Evolutionary conservation across 805 yeast genomes (phyloP).

Genomic region (Blastobotrys chiropterorum): DNA sequence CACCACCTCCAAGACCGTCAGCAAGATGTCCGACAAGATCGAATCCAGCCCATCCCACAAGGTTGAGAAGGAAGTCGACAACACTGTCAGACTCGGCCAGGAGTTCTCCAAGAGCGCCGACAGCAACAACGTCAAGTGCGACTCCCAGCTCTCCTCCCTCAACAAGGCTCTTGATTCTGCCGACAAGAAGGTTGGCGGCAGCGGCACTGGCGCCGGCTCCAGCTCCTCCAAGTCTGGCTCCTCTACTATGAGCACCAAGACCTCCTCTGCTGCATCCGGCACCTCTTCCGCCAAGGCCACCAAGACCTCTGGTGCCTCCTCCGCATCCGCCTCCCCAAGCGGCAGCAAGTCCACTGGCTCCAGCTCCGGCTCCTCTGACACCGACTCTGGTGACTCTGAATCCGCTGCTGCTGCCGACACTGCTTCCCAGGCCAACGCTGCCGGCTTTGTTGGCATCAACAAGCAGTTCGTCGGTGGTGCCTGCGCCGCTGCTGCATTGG

Average conservation of each 20-base stretch:
- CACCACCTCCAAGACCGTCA: neutral
- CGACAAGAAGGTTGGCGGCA: neutral
- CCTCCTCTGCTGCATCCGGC: neutral
- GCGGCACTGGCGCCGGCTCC: neutral
- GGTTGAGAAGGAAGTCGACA: neutral
- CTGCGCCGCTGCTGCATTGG: neutral
- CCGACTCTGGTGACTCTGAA: neutral
- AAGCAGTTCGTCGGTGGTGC: neutral
- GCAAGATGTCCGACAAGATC: neutral
- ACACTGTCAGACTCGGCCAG: neutral
- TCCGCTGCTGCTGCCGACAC: neutral
- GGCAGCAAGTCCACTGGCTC: neutral
- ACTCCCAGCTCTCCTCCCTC: neutral
- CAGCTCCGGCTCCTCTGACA: neutral
- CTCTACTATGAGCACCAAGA: neutral
- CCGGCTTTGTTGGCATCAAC: neutral
- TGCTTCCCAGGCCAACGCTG: neutral
- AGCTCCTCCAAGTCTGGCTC: neutral
- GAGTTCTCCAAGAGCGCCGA: neutral
- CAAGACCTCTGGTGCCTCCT: neutral
- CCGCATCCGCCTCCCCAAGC: neutral
- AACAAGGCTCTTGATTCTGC: neutral
- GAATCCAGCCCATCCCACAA: neutral
- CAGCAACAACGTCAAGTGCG: neutral
- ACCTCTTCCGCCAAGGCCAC: neutral